Conservation (phyloP, 345 rosid genomes). For the Gossypium turneri region DNA sequence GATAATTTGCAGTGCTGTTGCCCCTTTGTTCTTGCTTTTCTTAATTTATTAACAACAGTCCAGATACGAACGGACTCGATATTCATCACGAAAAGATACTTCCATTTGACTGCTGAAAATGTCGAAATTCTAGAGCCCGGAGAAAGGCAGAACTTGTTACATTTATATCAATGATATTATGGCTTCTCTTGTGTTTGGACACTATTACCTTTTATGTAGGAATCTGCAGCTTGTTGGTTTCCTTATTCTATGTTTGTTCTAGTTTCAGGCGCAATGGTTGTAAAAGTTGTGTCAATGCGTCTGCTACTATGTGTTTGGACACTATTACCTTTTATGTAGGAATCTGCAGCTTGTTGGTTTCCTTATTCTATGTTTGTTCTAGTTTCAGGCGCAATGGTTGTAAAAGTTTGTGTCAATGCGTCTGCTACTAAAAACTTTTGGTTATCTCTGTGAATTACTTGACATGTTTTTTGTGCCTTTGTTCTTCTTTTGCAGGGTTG, state of each 20-base stretch:
- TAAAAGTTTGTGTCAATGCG: not conserved
- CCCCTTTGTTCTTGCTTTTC: not conserved
- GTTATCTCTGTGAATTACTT: slow-evolving; percentile 18
- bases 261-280: not conserved
- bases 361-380: slow-evolving; percentile 6
- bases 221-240: slow-evolving; percentile 5
- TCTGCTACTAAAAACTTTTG: slow-evolving; percentile 2
- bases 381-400: not conserved
- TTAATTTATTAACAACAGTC: not conserved
- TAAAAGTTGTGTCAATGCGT: slow-evolving; percentile 2
- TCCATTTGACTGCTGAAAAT: not conserved
- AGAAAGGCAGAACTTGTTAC: not conserved
- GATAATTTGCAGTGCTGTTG: not conserved
- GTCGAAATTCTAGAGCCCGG: not conserved
- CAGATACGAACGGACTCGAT: too few species aligned
- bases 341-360: slow-evolving; percentile 3
- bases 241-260: slow-evolving; percentile 6
- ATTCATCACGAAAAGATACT: too few species aligned
- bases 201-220: not conserved
- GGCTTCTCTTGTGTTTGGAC: not conserved
- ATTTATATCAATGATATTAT: not conserved
- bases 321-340: not conserved
- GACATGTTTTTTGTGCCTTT: slow-evolving; percentile 13
- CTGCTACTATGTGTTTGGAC: not conserved
- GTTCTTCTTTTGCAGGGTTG: slow-evolving; percentile 53